Conservation (phyloP, 306 rosid species). For the Herpetospermum pedunculosum region DNA sequence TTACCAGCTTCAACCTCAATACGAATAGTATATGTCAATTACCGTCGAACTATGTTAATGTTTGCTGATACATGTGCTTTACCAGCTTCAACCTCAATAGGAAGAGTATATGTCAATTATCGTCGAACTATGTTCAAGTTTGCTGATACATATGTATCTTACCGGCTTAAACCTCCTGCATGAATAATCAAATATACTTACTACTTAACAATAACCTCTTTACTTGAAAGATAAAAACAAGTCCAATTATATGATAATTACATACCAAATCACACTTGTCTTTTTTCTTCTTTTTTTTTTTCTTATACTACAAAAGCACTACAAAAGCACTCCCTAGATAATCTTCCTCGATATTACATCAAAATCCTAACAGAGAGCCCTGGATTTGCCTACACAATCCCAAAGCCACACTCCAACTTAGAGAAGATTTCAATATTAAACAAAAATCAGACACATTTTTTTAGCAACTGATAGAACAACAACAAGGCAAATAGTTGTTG, state of each 20-base stretch:
- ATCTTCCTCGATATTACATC: constrained; percentile 60
- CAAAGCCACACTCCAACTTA: constrained; percentile 26
- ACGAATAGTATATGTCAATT: no score
- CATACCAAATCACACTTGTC: not conserved
- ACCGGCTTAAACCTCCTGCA: not conserved
- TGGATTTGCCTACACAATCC: constrained; percentile 20
- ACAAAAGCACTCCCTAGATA: constrained; percentile 20
- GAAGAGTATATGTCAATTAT: no score
- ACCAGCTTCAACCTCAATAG: no score
- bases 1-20: no score
- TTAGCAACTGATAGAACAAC: constrained; percentile 7
- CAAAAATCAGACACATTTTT: constrained; percentile 3
- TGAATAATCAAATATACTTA: not conserved
- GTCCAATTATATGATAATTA: not conserved
- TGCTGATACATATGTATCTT: no score
- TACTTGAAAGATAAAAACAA: not conserved
- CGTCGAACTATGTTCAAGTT: no score
- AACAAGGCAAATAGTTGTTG: not conserved
- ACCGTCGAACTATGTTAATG: no score
- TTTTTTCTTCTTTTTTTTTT: not conserved
- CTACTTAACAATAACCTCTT: not conserved
- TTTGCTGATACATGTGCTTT: no score
- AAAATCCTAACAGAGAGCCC: constrained; percentile 41
- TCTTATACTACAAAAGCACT: constrained; percentile 1
- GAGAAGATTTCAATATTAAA: not conserved